Conservation (phyloP, 2,329 filamentous ascomycete species). For the Claviceps sp. region DNA sequence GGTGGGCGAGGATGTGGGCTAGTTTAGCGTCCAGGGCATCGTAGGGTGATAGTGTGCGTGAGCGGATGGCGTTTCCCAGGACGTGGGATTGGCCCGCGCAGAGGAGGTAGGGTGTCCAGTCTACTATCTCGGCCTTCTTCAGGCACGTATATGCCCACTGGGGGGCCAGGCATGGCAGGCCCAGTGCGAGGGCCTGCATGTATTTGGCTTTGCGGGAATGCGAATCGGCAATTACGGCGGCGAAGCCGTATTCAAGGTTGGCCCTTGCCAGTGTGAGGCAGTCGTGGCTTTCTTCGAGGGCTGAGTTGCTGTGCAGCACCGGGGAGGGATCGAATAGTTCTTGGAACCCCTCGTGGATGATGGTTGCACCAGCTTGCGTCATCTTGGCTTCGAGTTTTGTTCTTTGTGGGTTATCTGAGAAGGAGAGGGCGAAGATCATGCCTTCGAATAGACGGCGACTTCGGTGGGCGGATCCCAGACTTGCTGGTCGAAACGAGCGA, state of each 20-base stretch:
- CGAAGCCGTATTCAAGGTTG: constrained; percentile 53
- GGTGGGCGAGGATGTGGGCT: constrained; percentile 38
- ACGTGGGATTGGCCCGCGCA: constrained; percentile 70
- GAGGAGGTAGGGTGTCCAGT: constrained; percentile 73
- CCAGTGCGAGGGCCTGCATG: constrained; percentile 84
- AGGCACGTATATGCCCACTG: constrained; percentile 72
- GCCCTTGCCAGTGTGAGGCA: constrained; percentile 39
- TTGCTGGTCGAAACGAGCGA: constrained; percentile 15
- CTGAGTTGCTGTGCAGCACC: constrained; percentile 20
- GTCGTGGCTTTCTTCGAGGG: constrained; percentile 17
- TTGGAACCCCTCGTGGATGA: constrained; percentile 67
- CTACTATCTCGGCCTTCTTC: constrained; percentile 43
- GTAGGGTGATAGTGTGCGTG: constrained; percentile 53
- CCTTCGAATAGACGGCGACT: constrained; percentile 47
- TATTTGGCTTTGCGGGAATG: constrained; percentile 84
- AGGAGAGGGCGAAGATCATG: constrained; percentile 83
- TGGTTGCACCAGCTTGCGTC: constrained; percentile 52
- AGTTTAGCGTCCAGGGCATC: constrained; percentile 44
- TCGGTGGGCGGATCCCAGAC: constrained; percentile 13
- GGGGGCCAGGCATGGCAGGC: constrained; percentile 70
- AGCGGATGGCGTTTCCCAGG: constrained; percentile 64
- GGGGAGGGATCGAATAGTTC: constrained; percentile 52
- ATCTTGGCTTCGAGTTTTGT: constrained; percentile 47
- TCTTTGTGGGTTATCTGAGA: constrained; percentile 32
- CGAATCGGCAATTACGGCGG: constrained; percentile 72